These are phyloP conservation scores for Xylaria curta DNA, from an alignment of 495 filamentous ascomycete species.

Conservation along the genomic window DNA sequence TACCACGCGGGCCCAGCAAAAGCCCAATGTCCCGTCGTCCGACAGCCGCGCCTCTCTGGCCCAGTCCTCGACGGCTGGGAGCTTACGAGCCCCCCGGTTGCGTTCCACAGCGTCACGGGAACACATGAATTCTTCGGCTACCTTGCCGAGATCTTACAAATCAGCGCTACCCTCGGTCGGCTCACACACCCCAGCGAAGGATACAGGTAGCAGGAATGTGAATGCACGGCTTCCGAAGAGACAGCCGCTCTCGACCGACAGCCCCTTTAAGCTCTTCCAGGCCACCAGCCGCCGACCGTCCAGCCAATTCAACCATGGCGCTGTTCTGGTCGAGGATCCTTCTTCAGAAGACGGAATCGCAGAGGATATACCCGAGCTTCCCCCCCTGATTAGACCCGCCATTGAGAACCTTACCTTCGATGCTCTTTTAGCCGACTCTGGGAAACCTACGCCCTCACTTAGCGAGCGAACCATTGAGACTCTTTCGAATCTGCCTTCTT, in stretches of 20 bases:
- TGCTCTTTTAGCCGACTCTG: constrained; percentile 26
- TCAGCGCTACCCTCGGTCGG: constrained; percentile 30
- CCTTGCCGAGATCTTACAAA: constrained; percentile 33
- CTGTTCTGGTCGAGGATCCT: constrained; percentile 22
- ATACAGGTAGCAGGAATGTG: constrained; percentile 27
- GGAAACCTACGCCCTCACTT: constrained; percentile 46
- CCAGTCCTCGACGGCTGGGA: constrained; percentile 19
- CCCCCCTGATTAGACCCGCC: constrained; percentile 32
- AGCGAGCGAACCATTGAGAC: constrained; percentile 58
- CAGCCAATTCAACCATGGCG: constrained; percentile 29
- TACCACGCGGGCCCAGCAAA: constrained; percentile 13
- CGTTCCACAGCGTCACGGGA: constrained; percentile 51
- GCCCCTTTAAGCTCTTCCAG: constrained; percentile 34
- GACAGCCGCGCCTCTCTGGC: constrained; percentile 29
- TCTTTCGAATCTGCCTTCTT: constrained; percentile 53
- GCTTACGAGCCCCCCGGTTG: constrained; percentile 48
- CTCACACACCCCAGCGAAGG: constrained; percentile 29
- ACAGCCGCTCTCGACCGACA: constrained; percentile 26
- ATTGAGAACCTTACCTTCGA: constrained; percentile 36
- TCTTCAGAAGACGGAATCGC: constrained; percentile 26
- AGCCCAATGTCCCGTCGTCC: constrained; percentile 26
- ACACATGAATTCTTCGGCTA: constrained; percentile 40
- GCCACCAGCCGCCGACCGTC: constrained; percentile 35
- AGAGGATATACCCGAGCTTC: constrained; percentile 34
- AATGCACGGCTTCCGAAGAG: constrained; percentile 26